phyloP scores from a whole-genome alignment of 169 alveolate genomes.

The Miamiensis avidus region DNA sequence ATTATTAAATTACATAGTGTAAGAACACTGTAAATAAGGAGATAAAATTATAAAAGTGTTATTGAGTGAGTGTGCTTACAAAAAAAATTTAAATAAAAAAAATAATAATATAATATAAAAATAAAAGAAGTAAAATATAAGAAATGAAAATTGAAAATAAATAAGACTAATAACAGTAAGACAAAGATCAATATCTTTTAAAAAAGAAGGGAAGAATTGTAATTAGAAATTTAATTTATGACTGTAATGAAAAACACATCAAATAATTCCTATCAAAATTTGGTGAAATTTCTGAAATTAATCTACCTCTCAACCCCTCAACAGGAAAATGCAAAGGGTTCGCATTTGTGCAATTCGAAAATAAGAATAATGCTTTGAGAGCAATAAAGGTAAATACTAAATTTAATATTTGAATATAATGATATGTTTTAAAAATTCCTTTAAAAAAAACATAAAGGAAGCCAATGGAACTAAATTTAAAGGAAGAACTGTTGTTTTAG shows the following conservation, averaged over 20 bases:
- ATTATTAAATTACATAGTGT: no score
- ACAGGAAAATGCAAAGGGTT: conserved; percentile 16
- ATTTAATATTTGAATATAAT: no score
- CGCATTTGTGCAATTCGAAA: conserved; percentile 18
- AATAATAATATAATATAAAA: no score
- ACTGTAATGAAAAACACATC: conserved; percentile 4
- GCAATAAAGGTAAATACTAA: conserved; percentile 18
- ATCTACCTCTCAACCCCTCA: conserved; percentile 16
- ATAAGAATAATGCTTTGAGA: conserved; percentile 21
- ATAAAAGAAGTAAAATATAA: no score
- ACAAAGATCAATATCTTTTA: no score
- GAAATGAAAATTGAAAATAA: no score
- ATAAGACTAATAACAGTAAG: no score
- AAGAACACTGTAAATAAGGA: no score
- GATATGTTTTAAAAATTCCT: no score
- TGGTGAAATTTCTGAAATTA: conserved; percentile 18
- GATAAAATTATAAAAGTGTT: no score
- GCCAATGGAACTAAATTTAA: conserved; percentile 20
- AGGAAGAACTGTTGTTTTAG: conserved; percentile 22
- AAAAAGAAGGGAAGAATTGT: conserved; percentile 29
- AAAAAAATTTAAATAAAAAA: no score
- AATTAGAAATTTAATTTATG: conserved; percentile 18
- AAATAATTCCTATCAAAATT: conserved; percentile 4
- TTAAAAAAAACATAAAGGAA: not conserved
- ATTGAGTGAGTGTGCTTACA: no score